Base-by-base conservation (phyloP, 495 filamentous ascomycete genomes). In the Acidiella bohemica region DNA sequence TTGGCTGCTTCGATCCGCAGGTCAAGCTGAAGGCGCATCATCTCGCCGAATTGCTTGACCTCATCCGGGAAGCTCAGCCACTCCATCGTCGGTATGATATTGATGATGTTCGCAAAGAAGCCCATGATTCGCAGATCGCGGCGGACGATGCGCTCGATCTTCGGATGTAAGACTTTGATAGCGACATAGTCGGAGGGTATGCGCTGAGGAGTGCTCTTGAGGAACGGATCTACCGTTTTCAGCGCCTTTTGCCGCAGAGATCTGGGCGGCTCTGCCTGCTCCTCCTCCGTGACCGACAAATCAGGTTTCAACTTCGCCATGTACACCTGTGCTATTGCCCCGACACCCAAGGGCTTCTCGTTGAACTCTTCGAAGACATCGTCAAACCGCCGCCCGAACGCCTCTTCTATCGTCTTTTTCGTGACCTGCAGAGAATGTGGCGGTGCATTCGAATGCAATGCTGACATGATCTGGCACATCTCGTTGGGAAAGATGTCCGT, bases 321-420 rank as follows among this genome's bases (percentile, higher is more conserved):
- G 66, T 99, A 99, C 9, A 95, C 92, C 58, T 99, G 92, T 12
- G 92, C 92, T 54, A 99, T 95, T 11, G 92, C 90, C 17, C 92
- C 92, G 3, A 95, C 88, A 10, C 92, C 92, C 2, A 99, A 62
- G 0, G 92, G 90, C 39, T 73, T 73, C 57, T 92, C 83, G 17
- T 94, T 68, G 51, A 99, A 99, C 55, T 96, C 92, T 20, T 94
- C 86, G 49, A 99, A 99, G 20, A 99, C 96, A 4, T 94, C 82
- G 17, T 84, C 76, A 37, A 96, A 94, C 2, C 61, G 57, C 25
- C 79, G 62, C 2, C 81, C 82, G 53, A 99, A 99, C 1, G 92
- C 88, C 28, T 74, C 72, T 36, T 65, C 61, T 18, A 99, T 75
- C 17, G 72, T 94, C 31, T 67, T 67, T 55, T 85, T 88, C 6